Evolutionary conservation across 495 filamentous ascomycete genomes (phyloP).

Genomic region (Cercophora scortea): DNA sequence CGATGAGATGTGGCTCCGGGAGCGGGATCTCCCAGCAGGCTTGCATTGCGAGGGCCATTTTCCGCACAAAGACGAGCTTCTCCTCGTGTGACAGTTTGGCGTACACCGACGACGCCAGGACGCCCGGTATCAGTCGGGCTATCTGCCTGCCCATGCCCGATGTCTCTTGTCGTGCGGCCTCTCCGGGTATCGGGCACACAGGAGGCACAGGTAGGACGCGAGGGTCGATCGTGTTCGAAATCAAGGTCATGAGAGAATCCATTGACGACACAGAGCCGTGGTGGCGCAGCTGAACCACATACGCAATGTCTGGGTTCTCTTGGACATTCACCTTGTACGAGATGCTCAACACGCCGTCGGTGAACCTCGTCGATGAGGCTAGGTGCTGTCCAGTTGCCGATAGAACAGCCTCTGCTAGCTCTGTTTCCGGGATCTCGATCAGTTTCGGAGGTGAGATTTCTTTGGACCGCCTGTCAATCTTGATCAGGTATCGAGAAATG

Average conservation of each 20-base stretch:
- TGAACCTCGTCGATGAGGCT: neutral
- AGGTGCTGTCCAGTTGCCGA: conserved; percentile 1
- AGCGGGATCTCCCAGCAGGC: conserved; percentile 1
- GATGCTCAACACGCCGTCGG: conserved; percentile 2
- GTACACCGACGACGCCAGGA: neutral
- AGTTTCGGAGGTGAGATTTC: neutral
- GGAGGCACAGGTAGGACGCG: neutral
- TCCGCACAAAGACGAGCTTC: neutral
- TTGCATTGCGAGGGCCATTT: conserved; percentile 1
- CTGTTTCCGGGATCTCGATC: neutral
- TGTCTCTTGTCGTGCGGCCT: neutral
- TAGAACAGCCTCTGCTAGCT: neutral
- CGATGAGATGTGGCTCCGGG: neutral
- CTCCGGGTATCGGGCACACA: neutral
- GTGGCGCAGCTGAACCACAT: conserved; percentile 2
- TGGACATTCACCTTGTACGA: neutral
- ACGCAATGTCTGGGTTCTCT: conserved; percentile 1
- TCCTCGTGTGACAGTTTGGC: neutral
- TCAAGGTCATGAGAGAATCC: neutral
- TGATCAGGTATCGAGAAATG: neutral
- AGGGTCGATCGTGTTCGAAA: neutral
- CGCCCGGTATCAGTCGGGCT: neutral
- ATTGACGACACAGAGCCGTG: neutral
- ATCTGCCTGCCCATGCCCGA: conserved; percentile 2
- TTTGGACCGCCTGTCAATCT: neutral